A percentile compares a stretch with the other conserved stretches of the same genome.
Evolutionary conservation across 371 early-diverging fungal genomes (phyloP).

Genomic region (Phascolomyces articulosus): DNA sequence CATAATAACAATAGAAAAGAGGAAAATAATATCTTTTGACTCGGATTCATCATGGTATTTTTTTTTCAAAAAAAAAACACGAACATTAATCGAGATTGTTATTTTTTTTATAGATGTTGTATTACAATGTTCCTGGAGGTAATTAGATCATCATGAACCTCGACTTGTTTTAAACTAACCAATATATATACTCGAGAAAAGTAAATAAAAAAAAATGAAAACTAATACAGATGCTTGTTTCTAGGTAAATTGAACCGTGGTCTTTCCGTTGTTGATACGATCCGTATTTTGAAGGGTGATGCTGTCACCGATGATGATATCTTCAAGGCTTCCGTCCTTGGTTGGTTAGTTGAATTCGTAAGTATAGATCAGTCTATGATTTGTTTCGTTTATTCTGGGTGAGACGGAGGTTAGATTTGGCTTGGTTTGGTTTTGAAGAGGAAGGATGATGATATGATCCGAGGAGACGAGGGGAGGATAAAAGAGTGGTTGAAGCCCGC

Average conservation of each 20-base stretch:
- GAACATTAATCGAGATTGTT: background rate
- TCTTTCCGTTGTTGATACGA: constrained; percentile 89
- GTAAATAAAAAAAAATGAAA: too few species aligned
- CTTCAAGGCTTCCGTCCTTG: constrained; percentile 86
- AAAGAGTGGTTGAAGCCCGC: background rate
- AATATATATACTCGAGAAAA: too few species aligned
- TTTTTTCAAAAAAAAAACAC: too few species aligned
- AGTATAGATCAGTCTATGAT: constrained; percentile 13
- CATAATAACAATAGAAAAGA: background rate
- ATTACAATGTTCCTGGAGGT: constrained; percentile 86
- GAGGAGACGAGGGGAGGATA: too few species aligned
- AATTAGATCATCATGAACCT: constrained; percentile 12
- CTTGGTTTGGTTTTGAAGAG: too few species aligned
- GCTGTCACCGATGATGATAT: constrained; percentile 80
- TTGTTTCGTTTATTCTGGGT: too few species aligned
- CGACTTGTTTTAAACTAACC: too few species aligned
- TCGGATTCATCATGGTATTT: too few species aligned
- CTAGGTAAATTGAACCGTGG: constrained; percentile 97
- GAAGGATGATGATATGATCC: too few species aligned
- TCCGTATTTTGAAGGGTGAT: constrained; percentile 75
- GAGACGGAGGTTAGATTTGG: too few species aligned
- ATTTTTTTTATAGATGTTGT: constrained; percentile 55
- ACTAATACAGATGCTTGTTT: background rate
- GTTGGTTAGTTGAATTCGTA: constrained; percentile 96
- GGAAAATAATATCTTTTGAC: too few species aligned